phyloP scores from a whole-genome alignment of 257 asterid species.

The Solanum virginianum region DNA sequence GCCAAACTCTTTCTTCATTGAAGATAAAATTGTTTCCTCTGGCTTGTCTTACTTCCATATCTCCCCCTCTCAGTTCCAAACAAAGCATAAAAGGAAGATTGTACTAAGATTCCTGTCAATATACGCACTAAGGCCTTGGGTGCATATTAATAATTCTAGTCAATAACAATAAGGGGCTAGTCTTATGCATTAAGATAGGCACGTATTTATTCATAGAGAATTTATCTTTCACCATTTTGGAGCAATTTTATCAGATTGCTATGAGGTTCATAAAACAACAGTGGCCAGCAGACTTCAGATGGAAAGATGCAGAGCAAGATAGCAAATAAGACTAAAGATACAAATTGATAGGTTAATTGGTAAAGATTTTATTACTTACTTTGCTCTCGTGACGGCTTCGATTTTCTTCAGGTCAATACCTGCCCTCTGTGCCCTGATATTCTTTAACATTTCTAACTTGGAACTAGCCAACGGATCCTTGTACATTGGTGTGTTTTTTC shows the following conservation, averaged over 20 bases:
- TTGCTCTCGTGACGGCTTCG: constrained; percentile 63
- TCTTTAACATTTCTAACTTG: constrained; percentile 74
- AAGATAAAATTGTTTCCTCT: neutral
- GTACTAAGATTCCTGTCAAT: neutral
- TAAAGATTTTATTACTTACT: constrained; percentile 28
- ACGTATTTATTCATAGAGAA: neutral
- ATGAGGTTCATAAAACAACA: neutral
- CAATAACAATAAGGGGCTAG: neutral
- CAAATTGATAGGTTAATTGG: neutral
- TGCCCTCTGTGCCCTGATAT: constrained; percentile 62
- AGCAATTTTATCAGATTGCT: neutral
- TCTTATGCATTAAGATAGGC: neutral
- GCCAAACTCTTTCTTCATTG: neutral
- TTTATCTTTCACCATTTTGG: neutral
- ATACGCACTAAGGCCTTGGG: neutral
- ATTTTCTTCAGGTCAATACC: constrained; percentile 28
- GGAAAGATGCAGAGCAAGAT: neutral
- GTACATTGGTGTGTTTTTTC: constrained; percentile 33
- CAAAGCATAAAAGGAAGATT: neutral
- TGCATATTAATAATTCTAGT: neutral
- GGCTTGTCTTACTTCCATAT: neutral
- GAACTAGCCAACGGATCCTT: constrained; percentile 72
- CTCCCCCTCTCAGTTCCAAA: neutral
- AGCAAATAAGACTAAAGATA: neutral
- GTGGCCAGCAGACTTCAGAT: neutral